phyloP scores from a whole-genome alignment of 2,329 filamentous ascomycete species.

The Phyllosticta ampelicida region DNA sequence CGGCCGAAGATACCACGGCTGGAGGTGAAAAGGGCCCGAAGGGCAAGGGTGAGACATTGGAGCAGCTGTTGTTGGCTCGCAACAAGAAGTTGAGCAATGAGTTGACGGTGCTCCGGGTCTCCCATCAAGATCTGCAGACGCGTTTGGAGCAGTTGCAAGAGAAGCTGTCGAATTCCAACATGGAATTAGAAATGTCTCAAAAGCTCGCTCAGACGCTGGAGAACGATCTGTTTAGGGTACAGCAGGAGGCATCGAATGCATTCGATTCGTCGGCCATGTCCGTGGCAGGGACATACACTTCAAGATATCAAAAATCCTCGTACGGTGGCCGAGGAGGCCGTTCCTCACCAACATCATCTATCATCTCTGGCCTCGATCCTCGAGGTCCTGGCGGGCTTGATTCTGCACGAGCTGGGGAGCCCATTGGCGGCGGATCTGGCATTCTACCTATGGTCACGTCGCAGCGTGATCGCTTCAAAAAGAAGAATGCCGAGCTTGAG shows the following conservation, averaged over 20 bases:
- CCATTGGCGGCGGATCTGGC: slow-evolving; percentile 65
- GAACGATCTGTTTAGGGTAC: slow-evolving; percentile 78
- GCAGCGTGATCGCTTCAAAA: slow-evolving; percentile 95
- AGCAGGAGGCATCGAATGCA: slow-evolving; percentile 71
- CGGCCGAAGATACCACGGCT: slow-evolving; percentile 23
- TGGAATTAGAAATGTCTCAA: slow-evolving; percentile 75
- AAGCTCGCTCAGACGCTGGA: slow-evolving; percentile 82
- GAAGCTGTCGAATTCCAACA: slow-evolving; percentile 70
- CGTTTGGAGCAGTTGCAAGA: slow-evolving; percentile 72
- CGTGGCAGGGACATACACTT: slow-evolving; percentile 82
- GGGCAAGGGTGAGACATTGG: slow-evolving; percentile 66
- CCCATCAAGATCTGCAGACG: slow-evolving; percentile 80
- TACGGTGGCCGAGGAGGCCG: slow-evolving; percentile 49
- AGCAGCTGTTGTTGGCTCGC: slow-evolving; percentile 79
- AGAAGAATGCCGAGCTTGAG: slow-evolving; percentile 84
- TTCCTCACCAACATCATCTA: slow-evolving; percentile 88
- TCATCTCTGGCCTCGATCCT: slow-evolving; percentile 85
- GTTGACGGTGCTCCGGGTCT: slow-evolving; percentile 82
- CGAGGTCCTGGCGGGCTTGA: slow-evolving; percentile 43
- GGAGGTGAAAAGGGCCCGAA: slow-evolving; percentile 40
- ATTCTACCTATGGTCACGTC: slow-evolving; percentile 98
- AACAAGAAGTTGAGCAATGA: slow-evolving; percentile 97
- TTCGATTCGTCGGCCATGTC: slow-evolving; percentile 82
- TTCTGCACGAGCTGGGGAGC: slow-evolving; percentile 56
- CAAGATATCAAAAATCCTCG: slow-evolving; percentile 59